Evolutionary conservation across 164 flowering plant species (phyloP), one percentile per base, ranked within the genome.

Genomic region (Nymphaea colorata): DNA sequence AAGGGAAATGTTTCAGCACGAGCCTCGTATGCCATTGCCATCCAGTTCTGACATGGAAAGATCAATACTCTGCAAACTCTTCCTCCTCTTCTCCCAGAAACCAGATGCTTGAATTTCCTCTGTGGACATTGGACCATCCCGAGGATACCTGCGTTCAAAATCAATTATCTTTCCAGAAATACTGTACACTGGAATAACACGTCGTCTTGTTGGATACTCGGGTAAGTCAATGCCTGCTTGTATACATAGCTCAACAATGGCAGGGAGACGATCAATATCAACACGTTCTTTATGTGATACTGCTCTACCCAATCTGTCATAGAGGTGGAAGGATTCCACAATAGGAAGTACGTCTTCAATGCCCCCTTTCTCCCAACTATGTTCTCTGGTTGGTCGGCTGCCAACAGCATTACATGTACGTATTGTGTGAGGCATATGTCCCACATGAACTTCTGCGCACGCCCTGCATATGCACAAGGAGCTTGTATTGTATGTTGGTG

Each of bases 401-500:
- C 79, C 77, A 16, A 68, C 43, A 42, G 69, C 79, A 76, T 74
- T 67, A 71, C 89, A 85, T 42, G 84, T 76, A 63, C 72, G 80
- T 42, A 85, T 82, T 67, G 66, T 65, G 72, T 85, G 82, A 42
- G 85, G 84, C 43, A 74, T 62, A 60, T 69, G 61, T 25, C 89
- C 85, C 41, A 85, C 78, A 74, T 85, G 83, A 69, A 83, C 83
- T 71, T 85, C 84, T 70, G 79, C 83, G 68, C 85, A 85, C 47
- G 75, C 6, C n/a, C 86, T 83, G 80, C 77, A 77, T 12, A 42
- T 1, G 36, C 36, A 25, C 36, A 25, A 25, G 36, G 36, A 25
- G 36, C 36, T 25, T 25, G 36, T 25, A 25, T 25, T 25, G 36
- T 25, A 25, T 25, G 36, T 25, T 25, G 36, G 36, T 25, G 18